Evolutionary conservation across 1,284 basidiomycete genomes (phyloP).

Genomic region (Naganishia liquefaciens): DNA sequence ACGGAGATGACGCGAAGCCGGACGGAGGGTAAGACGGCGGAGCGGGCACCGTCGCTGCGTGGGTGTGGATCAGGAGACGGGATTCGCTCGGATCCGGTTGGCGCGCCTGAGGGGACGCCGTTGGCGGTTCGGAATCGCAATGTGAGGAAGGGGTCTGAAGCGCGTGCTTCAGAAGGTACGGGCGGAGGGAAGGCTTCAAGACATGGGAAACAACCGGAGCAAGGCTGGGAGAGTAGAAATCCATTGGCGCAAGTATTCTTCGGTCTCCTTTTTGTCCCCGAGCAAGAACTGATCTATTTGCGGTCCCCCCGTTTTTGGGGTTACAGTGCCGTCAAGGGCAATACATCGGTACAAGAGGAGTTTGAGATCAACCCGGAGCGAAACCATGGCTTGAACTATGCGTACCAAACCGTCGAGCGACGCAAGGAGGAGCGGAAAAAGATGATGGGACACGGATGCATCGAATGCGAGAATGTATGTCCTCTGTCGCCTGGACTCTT

Average conservation of each 20-base stretch:
- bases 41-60: too few species aligned
- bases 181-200: not conserved
- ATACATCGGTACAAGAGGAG: constrained; percentile 61
- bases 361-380: constrained; percentile 67
- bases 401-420: constrained; percentile 76
- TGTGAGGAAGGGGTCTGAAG: not conserved
- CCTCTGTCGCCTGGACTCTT: not conserved
- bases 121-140: constrained; percentile 10
- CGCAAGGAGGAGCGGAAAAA: constrained; percentile 64
- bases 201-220: not conserved
- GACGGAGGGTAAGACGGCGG: not conserved
- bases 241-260: not conserved
- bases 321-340: constrained; percentile 36
- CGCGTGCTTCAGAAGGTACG: not conserved
- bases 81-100: constrained; percentile 2
- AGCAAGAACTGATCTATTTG: not conserved
- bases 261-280: too few species aligned
- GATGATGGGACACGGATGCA: constrained; percentile 77
- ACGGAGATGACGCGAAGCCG: constrained; percentile 25
- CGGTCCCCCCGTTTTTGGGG: not conserved
- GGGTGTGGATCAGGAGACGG: not conserved
- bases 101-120: not conserved
- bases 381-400: constrained; percentile 67
- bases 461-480: constrained; percentile 76
- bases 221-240: not conserved